Conservation (phyloP, 768 basidiomycete species). For the Leucogyrophana mollusca region DNA sequence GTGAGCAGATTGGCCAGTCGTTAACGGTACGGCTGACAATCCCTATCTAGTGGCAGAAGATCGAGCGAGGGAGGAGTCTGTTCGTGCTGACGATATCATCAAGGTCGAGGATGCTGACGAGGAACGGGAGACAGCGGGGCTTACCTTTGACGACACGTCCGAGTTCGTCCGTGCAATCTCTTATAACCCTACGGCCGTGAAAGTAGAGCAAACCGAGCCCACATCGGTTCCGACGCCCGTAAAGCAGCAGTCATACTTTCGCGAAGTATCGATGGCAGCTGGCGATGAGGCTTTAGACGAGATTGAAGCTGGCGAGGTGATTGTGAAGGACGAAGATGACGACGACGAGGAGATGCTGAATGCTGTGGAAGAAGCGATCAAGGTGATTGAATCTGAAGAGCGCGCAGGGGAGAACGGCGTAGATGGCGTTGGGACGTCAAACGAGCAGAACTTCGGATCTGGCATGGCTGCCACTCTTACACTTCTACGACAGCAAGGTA, state of each 20-base stretch:
- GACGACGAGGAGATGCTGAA: constrained; percentile 78
- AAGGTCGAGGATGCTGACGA: constrained; percentile 49
- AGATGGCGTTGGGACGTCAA: constrained; percentile 56
- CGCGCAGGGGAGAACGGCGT: constrained; percentile 32
- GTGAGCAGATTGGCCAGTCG: constrained; percentile 40
- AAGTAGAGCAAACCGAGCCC: constrained; percentile 45
- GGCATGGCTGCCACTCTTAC: constrained; percentile 90
- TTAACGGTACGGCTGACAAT: background rate
- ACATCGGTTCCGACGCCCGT: constrained; percentile 21
- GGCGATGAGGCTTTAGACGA: constrained; percentile 69
- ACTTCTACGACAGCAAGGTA: constrained; percentile 90
- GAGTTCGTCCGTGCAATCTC: constrained; percentile 91
- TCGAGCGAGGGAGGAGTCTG: constrained; percentile 51
- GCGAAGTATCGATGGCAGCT: constrained; percentile 54
- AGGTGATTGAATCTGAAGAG: constrained; percentile 59
- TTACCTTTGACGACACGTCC: constrained; percentile 94
- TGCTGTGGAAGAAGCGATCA: constrained; percentile 70
- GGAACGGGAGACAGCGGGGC: constrained; percentile 39
- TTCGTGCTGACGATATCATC: constrained; percentile 34
- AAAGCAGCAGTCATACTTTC: constrained; percentile 40
- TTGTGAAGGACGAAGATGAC: constrained; percentile 76
- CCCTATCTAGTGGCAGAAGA: constrained; percentile 58
- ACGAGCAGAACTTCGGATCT: constrained; percentile 75
- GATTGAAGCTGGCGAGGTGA: constrained; percentile 79
- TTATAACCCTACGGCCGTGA: constrained; percentile 55